A percentile compares a stretch with the other conserved stretches of the same genome.
Evolutionary conservation across 2,329 filamentous ascomycete species (phyloP).

Genomic region (Colletotrichum siamense): DNA sequence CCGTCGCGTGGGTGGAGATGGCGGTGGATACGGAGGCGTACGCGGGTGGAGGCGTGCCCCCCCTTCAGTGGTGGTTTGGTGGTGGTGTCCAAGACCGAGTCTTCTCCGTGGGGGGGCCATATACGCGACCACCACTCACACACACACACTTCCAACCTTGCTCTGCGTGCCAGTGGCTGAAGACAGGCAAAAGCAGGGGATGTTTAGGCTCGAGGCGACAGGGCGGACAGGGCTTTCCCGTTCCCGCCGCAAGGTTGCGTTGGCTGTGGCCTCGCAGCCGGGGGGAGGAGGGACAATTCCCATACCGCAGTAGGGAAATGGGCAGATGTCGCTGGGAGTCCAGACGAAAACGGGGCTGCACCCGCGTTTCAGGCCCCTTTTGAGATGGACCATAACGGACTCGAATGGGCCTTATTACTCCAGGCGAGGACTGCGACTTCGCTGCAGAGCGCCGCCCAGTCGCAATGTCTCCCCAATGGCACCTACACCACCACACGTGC

Average conservation of each 20-base stretch:
- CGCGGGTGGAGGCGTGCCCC: not conserved
- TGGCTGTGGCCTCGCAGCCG: not conserved
- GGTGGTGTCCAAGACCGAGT: not conserved
- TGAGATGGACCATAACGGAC: not conserved
- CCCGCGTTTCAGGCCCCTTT: constrained; percentile 10
- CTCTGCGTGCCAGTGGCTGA: not conserved
- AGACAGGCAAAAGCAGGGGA: not conserved
- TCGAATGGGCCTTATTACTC: not conserved
- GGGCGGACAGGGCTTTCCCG: not conserved
- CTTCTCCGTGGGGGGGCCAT: not conserved
- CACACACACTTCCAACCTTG: not conserved
- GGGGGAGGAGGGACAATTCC: not conserved
- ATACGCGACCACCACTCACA: not conserved
- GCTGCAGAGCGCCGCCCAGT: not conserved
- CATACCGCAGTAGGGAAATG: not conserved
- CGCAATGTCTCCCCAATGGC: not conserved
- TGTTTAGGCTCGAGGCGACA: not conserved
- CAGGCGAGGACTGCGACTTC: not conserved
- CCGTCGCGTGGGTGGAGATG: not conserved
- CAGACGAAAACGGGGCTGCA: constrained; percentile 18
- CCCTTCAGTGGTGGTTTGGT: not conserved
- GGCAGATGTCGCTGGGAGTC: constrained; percentile 11
- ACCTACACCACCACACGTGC: not conserved
- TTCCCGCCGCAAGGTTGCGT: not conserved
- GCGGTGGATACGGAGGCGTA: not conserved